Conservation (phyloP, 1,284 basidiomycete species). For the Moesziomyces sp. region DNA sequence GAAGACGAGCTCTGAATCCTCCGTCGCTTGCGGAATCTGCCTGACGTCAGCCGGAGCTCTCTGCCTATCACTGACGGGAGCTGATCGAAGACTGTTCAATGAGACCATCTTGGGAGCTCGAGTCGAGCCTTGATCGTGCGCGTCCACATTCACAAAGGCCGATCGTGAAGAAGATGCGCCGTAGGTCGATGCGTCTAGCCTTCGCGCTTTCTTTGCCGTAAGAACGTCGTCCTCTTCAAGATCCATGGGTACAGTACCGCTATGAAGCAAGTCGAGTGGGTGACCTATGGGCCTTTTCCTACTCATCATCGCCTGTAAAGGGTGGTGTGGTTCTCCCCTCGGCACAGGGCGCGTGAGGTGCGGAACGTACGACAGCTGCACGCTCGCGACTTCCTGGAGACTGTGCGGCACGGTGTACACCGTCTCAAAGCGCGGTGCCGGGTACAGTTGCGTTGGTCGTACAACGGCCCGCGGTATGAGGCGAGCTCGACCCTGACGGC, state of each 20-base stretch:
- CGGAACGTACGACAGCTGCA: not conserved
- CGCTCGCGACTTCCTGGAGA: not conserved
- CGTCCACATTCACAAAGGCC: too few species aligned
- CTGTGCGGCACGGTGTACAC: not conserved
- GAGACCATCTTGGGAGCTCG: too few species aligned
- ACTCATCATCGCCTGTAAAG: not conserved
- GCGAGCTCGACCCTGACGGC: not conserved
- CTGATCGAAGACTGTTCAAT: too few species aligned
- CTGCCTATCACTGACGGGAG: too few species aligned
- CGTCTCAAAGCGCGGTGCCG: not conserved
- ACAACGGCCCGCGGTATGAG: not conserved
- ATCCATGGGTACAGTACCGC: not conserved
- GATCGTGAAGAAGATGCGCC: too few species aligned
- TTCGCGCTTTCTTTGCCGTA: too few species aligned
- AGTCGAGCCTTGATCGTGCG: too few species aligned
- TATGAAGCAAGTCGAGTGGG: not conserved
- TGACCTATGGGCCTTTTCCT: not conserved
- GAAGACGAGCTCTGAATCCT: too few species aligned
- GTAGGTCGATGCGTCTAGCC: too few species aligned
- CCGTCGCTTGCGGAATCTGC: too few species aligned
- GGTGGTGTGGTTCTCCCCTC: not conserved
- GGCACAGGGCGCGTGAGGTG: too few species aligned
- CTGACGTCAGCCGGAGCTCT: too few species aligned
- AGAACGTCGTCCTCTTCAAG: not conserved
- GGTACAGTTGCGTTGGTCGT: not conserved